Conservation (phyloP, 768 basidiomycete genomes). For the Guyanaporus albipodus region DNA sequence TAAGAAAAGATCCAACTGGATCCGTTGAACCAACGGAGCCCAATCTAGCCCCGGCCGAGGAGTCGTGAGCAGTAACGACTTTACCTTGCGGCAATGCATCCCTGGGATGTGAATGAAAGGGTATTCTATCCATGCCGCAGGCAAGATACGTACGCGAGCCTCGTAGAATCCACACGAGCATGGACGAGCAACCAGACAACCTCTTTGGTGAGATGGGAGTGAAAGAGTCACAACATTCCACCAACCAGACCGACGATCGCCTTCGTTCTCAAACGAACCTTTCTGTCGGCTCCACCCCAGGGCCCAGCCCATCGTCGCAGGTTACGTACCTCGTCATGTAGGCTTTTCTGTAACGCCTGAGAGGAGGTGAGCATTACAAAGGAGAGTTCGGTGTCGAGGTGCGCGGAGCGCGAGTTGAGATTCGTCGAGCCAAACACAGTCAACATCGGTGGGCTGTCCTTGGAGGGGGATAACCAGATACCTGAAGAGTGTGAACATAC, state of each 20-base stretch:
- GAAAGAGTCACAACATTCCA: conserved; percentile 54
- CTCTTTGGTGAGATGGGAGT: conserved; percentile 9
- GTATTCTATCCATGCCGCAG: conserved; percentile 1
- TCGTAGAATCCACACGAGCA: neutral
- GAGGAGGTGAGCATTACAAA: conserved; percentile 77
- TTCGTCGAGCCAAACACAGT: conserved; percentile 96
- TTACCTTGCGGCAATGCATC: neutral
- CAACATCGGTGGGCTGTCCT: conserved; percentile 50
- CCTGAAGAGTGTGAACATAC: conserved; percentile 41
- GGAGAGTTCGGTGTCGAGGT: conserved; percentile 89
- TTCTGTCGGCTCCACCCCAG: conserved; percentile 59
- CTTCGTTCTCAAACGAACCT: conserved; percentile 61
- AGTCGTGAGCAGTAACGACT: conserved; percentile 4
- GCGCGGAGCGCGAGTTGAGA: conserved; percentile 85
- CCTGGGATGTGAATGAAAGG: neutral
- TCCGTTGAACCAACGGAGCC: conserved; percentile 5
- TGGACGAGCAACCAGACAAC: neutral
- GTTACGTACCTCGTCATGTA: conserved; percentile 51
- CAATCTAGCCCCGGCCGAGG: neutral
- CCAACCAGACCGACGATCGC: conserved; percentile 59
- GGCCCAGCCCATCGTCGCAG: conserved; percentile 46
- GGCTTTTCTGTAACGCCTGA: conserved; percentile 40
- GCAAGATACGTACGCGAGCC: neutral
- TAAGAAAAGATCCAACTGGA: neutral
- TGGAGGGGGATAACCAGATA: conserved; percentile 73